phyloP scores from a whole-genome alignment of 257 asterid genomes.

The Solanum stenotomum region DNA sequence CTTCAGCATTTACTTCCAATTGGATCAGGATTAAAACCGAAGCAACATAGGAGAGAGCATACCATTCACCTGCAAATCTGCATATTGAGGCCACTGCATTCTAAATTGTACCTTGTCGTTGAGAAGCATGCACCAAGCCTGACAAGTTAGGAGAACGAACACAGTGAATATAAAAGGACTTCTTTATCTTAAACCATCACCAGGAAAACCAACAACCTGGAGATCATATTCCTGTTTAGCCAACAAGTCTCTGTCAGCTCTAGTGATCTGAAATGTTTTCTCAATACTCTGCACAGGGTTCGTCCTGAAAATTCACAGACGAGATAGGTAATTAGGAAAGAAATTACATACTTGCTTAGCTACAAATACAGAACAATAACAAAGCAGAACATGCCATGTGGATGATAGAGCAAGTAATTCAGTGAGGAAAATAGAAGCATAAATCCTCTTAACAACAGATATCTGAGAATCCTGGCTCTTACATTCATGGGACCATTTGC shows the following conservation, averaged over 20 bases:
- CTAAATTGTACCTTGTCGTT: constrained; percentile 88
- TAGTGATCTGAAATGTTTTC: constrained; percentile 74
- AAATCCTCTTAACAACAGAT: not conserved
- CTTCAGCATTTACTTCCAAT: not conserved
- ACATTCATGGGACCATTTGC: not conserved
- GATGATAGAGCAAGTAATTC: not conserved
- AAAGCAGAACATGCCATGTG: not conserved
- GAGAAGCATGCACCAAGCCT: constrained; percentile 98
- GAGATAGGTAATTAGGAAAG: not conserved
- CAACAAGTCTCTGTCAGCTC: constrained; percentile 78
- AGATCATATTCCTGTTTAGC: constrained; percentile 75
- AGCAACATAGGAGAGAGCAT: constrained; percentile 12
- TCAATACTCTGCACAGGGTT: constrained; percentile 80
- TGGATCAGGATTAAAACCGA: not conserved
- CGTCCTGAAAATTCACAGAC: constrained; percentile 36
- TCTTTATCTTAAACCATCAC: constrained; percentile 3
- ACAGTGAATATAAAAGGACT: not conserved
- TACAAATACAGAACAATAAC: not conserved
- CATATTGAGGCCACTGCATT: constrained; percentile 97
- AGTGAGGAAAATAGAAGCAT: not conserved
- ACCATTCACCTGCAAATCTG: constrained; percentile 94
- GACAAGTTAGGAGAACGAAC: constrained; percentile 7
- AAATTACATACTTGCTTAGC: not conserved
- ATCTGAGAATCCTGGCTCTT: not conserved
- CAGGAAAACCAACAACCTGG: constrained; percentile 54